Evolutionary conservation across 768 basidiomycete species (phyloP).

Genomic region (Phaeolepiota aurea): DNA sequence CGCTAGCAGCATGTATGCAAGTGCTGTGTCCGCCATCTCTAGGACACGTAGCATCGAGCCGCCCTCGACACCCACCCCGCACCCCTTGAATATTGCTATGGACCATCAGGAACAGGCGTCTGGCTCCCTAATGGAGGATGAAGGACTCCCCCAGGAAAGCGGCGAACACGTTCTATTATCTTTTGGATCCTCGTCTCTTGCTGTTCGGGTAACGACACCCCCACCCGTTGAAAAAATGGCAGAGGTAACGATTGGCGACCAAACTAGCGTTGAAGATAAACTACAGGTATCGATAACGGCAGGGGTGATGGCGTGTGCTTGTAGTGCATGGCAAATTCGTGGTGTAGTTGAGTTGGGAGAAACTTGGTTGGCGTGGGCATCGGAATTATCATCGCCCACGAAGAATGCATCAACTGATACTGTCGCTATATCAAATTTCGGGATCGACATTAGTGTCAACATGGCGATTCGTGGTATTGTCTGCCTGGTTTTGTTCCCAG

Average conservation of each 20-base stretch:
- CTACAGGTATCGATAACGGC: conserved; percentile 31
- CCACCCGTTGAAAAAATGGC: conserved; percentile 14
- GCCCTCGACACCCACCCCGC: too few relatives aligned
- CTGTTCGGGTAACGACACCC: conserved; percentile 45
- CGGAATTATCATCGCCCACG: conserved; percentile 6
- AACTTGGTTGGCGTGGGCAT: conserved; percentile 14
- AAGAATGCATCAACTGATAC: conserved; percentile 4
- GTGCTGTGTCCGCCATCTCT: conserved; percentile 41
- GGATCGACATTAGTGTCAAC: not conserved
- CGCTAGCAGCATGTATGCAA: conserved; percentile 71
- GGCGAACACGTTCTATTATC: conserved; percentile 46
- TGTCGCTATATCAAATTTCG: not conserved
- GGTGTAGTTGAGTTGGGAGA: conserved; percentile 35
- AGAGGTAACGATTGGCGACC: not conserved
- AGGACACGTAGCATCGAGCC: too few relatives aligned
- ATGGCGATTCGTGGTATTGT: conserved; percentile 30
- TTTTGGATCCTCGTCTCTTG: conserved; percentile 54
- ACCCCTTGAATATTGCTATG: too few relatives aligned
- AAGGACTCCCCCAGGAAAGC: not conserved
- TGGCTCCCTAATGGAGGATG: not conserved
- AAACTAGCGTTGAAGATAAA: conserved; percentile 14
- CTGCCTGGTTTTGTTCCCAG: conserved; percentile 37
- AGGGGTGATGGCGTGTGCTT: conserved; percentile 46
- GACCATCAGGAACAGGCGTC: too few relatives aligned
- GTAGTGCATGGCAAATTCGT: conserved; percentile 50